Percentiles rank a stretch among this genome's conserved stretches.
These are phyloP conservation scores for Salix arbutifolia DNA, from an alignment of 345 rosid species.

Conservation along the genomic window DNA sequence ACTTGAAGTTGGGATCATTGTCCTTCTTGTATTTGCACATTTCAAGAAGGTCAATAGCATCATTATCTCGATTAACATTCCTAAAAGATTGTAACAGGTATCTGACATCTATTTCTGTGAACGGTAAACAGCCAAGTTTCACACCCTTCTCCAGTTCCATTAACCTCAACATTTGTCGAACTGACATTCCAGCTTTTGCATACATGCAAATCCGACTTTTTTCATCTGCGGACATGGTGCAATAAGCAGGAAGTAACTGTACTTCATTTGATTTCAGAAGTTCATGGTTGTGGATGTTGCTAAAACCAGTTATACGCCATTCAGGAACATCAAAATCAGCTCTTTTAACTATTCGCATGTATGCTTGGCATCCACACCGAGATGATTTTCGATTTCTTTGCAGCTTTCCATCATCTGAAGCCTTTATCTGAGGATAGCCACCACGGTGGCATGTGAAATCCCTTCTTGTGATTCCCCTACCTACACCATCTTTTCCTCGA, in stretches of 20 bases:
- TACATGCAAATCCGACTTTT: constrained; percentile 58
- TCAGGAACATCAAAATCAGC: constrained; percentile 55
- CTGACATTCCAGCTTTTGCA: constrained; percentile 71
- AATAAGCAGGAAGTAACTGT: constrained; percentile 43
- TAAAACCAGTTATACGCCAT: constrained; percentile 59
- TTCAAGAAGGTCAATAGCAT: constrained; percentile 49
- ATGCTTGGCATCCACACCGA: constrained; percentile 57
- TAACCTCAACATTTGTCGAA: constrained; percentile 57
- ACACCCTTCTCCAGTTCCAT: constrained; percentile 71
- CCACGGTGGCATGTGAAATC: constrained; percentile 64
- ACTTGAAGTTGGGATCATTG: constrained; percentile 43
- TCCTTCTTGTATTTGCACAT: constrained; percentile 59
- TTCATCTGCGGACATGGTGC: constrained; percentile 47
- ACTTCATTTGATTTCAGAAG: constrained; percentile 42
- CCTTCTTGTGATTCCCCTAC: constrained; percentile 58
- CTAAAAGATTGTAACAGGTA: constrained; percentile 55
- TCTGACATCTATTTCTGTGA: constrained; percentile 58
- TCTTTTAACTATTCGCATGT: constrained; percentile 52
- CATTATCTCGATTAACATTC: constrained; percentile 43
- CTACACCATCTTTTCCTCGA: constrained; percentile 59
- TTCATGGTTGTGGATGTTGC: constrained; percentile 55
- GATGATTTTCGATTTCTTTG: constrained; percentile 59
- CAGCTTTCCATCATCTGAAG: constrained; percentile 51
- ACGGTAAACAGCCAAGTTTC: constrained; percentile 59
- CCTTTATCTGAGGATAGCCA: constrained; percentile 48